A percentile compares a stretch with the other conserved stretches of the same genome.
Evolutionary conservation across 306 rosid species (phyloP).

Genomic region (Ormosia semicastrata): DNA sequence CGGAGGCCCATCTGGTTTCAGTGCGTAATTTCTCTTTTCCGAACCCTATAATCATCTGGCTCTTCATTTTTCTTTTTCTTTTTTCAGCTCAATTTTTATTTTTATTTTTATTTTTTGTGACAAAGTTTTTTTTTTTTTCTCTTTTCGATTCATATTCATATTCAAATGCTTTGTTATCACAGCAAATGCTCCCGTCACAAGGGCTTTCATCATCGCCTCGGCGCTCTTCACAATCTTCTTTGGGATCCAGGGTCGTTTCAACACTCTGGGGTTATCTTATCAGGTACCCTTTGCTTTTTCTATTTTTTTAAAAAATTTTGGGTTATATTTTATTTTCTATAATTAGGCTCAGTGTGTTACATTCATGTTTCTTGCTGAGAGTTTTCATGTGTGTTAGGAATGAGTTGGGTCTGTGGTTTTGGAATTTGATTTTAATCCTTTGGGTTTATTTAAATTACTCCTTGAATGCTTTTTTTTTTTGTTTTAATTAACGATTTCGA

Average conservation of each 20-base stretch:
- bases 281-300: slow-evolving; percentile 45
- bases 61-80: neutral
- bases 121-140: neutral
- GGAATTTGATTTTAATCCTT: slow-evolving; percentile 11
- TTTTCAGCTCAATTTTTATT: neutral
- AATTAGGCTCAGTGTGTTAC: neutral
- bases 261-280: slow-evolving; percentile 79
- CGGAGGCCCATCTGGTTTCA: slow-evolving; percentile 99
- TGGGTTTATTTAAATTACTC: neutral
- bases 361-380: slow-evolving; percentile 5
- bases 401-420: neutral
- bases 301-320: neutral
- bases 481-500: slow-evolving; percentile 2
- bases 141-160: slow-evolving; percentile 30
- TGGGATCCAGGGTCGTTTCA: slow-evolving; percentile 90
- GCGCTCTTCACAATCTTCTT: slow-evolving; percentile 82
- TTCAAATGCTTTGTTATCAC: slow-evolving; percentile 40
- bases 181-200: slow-evolving; percentile 97
- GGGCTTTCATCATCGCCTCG: slow-evolving; percentile 62
- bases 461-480: neutral
- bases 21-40: slow-evolving; percentile 49
- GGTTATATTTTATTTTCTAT: neutral
- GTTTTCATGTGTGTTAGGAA: neutral
- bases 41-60: neutral
- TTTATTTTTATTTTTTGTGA: neutral